A percentile compares a stretch with the other conserved stretches of the same genome.
Evolutionary conservation across 371 early-diverging fungal species (phyloP).

Genomic region (Apophysomyces elegans): DNA sequence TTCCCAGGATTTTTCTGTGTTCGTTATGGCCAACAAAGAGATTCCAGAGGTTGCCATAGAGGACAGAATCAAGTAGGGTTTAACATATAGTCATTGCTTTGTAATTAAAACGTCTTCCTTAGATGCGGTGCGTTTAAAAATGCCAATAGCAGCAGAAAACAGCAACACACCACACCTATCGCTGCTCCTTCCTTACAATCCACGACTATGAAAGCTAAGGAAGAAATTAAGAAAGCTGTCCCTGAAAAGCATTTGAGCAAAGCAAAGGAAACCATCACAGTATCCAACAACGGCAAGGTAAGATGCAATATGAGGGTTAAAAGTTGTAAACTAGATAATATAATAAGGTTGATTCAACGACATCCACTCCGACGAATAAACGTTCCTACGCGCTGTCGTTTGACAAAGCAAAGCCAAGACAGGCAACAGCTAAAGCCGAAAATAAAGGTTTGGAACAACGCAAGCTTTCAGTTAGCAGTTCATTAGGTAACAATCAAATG

Average conservation of each 20-base stretch:
- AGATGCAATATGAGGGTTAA: neutral
- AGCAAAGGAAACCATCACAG: neutral
- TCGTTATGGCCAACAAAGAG: conserved; percentile 17
- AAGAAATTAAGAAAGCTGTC: neutral
- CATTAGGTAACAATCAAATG: neutral
- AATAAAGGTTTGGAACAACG: neutral
- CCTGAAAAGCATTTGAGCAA: neutral
- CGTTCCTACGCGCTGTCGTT: conserved; percentile 13
- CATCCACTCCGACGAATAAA: conserved; percentile 10
- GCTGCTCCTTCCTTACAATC: neutral
- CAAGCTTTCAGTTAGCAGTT: neutral
- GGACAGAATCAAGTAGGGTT: conserved; percentile 29
- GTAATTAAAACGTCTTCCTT: neutral
- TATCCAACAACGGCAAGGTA: neutral
- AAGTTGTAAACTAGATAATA: no score
- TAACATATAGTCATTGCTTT: neutral
- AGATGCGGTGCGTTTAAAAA: conserved; percentile 4
- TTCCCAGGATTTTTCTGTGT: conserved; percentile 16
- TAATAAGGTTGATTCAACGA: neutral
- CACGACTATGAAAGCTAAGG: neutral
- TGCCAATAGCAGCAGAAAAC: neutral
- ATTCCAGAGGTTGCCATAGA: conserved; percentile 30
- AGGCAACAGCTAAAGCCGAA: neutral
- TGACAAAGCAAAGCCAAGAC: conserved; percentile 3
- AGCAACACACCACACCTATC: neutral